Conservation (phyloP, 2,329 filamentous ascomycete genomes). For the Fusarium marasasianum region DNA sequence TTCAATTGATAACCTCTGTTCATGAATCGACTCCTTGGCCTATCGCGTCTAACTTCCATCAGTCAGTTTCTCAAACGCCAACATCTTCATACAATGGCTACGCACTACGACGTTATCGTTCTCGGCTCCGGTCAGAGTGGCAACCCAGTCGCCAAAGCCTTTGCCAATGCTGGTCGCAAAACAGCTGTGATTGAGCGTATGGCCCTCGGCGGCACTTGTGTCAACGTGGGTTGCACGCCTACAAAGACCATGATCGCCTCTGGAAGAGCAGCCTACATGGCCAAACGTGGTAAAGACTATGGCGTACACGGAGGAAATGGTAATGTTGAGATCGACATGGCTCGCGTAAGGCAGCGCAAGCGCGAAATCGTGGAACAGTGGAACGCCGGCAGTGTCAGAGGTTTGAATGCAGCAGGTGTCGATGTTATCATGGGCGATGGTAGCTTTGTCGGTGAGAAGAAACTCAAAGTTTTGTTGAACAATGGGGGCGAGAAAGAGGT, state of each 20-base stretch:
- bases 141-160: constrained; percentile 59
- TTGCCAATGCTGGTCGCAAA: constrained; percentile 55
- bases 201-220: constrained; percentile 62
- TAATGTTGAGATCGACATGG: constrained; percentile 55
- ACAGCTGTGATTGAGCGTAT: constrained; percentile 59
- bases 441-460: constrained; percentile 53
- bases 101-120: constrained; percentile 50
- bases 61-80: background rate
- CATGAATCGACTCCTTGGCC: constrained; percentile 17
- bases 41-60: background rate
- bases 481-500: constrained; percentile 47
- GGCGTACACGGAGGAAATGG: constrained; percentile 51
- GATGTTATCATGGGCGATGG: constrained; percentile 58
- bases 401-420: constrained; percentile 53
- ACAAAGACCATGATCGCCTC: constrained; percentile 67
- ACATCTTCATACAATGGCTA: constrained; percentile 23
- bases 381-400: constrained; percentile 56
- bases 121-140: constrained; percentile 64
- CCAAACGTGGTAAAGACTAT: constrained; percentile 54
- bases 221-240: constrained; percentile 66
- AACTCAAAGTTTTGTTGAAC: constrained; percentile 47
- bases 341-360: constrained; percentile 60
- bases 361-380: constrained; percentile 62
- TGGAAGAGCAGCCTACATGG: constrained; percentile 59
- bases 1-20: background rate